These are phyloP conservation scores for Psilocybe cubensis DNA, from an alignment of 768 basidiomycete genomes.

Conservation along the genomic window DNA sequence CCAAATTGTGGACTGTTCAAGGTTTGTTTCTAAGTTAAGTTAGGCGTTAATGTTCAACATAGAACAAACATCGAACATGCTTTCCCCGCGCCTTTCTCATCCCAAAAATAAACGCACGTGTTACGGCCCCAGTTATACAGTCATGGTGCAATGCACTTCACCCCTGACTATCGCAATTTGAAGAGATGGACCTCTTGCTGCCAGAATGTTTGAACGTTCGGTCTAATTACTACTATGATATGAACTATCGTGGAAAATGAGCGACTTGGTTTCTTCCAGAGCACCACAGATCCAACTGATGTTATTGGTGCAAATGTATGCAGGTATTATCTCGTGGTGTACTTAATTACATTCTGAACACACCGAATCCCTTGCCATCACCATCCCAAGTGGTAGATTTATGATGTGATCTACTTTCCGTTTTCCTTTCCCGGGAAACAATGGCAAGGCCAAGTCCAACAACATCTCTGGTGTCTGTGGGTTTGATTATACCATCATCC, in stretches of 20 bases:
- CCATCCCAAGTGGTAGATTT: slow-evolving; percentile 71
- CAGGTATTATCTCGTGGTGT: too few relatives aligned
- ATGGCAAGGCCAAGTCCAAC: slow-evolving; percentile 88
- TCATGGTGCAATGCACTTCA: too few relatives aligned
- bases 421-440: slow-evolving; percentile 49
- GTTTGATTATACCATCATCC: slow-evolving; percentile 92
- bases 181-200: too few relatives aligned
- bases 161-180: too few relatives aligned
- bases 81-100: not conserved
- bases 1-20: slow-evolving; percentile 3
- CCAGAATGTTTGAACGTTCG: too few relatives aligned
- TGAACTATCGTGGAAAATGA: too few relatives aligned
- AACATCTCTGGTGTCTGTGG: slow-evolving; percentile 86
- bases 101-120: not conserved
- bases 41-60: slow-evolving; percentile 6
- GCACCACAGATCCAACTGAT: too few relatives aligned
- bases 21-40: too few relatives aligned
- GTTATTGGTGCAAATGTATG: too few relatives aligned
- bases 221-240: too few relatives aligned
- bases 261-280: too few relatives aligned
- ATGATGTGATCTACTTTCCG: slow-evolving; percentile 13
- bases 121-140: too few relatives aligned
- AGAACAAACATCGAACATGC: not conserved
- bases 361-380: slow-evolving; percentile 75
- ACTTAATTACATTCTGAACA: slow-evolving; percentile 78